Percentiles rank a stretch among this genome's conserved stretches.
Evolutionary conservation across 2,329 filamentous ascomycete genomes (phyloP).

Genomic region (Talaromyces sp.): DNA sequence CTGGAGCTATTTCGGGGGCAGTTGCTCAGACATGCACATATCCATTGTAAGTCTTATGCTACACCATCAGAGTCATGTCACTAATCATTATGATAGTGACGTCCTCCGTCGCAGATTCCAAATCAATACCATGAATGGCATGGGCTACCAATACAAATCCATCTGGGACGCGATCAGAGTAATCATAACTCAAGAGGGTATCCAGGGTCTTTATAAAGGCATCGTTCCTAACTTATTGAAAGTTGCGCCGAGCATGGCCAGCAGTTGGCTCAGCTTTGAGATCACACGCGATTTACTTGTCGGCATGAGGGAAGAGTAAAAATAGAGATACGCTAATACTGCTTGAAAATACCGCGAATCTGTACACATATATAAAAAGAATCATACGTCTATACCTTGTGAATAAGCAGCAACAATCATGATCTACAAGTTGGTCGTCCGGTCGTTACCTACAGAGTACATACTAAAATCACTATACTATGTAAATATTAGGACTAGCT

Average conservation of each 20-base stretch:
- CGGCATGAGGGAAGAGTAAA: conserved; percentile 42
- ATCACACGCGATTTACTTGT: conserved; percentile 84
- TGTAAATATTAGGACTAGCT: not conserved
- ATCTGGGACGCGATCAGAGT: conserved; percentile 77
- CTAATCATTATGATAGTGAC: conserved; percentile 55
- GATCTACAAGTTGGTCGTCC: not conserved
- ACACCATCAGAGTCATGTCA: not conserved
- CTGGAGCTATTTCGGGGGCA: conserved; percentile 90
- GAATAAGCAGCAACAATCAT: not conserved
- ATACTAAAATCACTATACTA: not conserved
- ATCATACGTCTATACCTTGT: not conserved
- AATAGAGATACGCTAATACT: not conserved
- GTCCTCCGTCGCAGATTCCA: conserved; percentile 92
- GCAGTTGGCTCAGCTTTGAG: conserved; percentile 97
- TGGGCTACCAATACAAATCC: conserved; percentile 92
- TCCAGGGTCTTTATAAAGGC: conserved; percentile 88
- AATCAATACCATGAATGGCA: conserved; percentile 98
- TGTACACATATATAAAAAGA: not conserved
- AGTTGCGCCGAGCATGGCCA: conserved; percentile 97
- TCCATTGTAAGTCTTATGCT: conserved; percentile 70
- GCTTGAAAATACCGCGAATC: not conserved
- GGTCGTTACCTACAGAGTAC: not conserved
- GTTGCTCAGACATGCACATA: conserved; percentile 98
- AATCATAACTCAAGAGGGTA: conserved; percentile 79
- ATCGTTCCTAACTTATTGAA: conserved; percentile 94